Evolutionary conservation across 164 flowering plant genomes (phyloP), one percentile per base, ranked within the genome.

Genomic region (Taxillus chinensis): DNA sequence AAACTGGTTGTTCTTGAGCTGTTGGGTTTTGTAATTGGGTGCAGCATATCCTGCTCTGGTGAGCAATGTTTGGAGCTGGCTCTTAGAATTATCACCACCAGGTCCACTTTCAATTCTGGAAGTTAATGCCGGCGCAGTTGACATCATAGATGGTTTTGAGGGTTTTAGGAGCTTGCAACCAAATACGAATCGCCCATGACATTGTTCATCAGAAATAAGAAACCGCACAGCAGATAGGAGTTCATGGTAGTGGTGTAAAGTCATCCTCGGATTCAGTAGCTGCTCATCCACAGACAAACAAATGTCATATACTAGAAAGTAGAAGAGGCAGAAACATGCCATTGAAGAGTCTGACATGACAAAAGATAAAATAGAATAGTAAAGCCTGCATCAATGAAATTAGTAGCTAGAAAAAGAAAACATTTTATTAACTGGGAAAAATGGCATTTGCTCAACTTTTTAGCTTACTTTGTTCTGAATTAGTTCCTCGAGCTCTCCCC

Each of bases 11-110:
- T 82, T 92, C 62, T 71, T 72, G 38, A 82, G 61, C 68, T 83
- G 95, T 74, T 70, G 78, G 9, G 89, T 77, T 62, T 62, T 81
- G 79, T 92, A 92, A 10, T 27, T 68, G 3, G 96, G 96, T 15
- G 85, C 70, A 8, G 68, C 73, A 71, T 86, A 77, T 38, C 96
- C 96, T 40, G 91, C 89, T 62, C 93, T 78, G 3, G 85, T 79
- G 41, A 92, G 75, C 69, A 89, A 61, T 45, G 95, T 92, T 67
- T 92, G 98, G 42, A 92, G 80, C 78, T 89, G 89, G 62, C 84
- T 79, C 78, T 92, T 92, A n/a, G 90, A 74, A 73, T 92, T 87
- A 64, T 87, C 95, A 67, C 89, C 95, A 38, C 92, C 98, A 50
- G 90, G 83, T 11, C 86, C 90, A 74, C 81, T 77, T 52, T 77